phyloP scores from a whole-genome alignment of 257 asterid species.

The Ehretia macrophylla region DNA sequence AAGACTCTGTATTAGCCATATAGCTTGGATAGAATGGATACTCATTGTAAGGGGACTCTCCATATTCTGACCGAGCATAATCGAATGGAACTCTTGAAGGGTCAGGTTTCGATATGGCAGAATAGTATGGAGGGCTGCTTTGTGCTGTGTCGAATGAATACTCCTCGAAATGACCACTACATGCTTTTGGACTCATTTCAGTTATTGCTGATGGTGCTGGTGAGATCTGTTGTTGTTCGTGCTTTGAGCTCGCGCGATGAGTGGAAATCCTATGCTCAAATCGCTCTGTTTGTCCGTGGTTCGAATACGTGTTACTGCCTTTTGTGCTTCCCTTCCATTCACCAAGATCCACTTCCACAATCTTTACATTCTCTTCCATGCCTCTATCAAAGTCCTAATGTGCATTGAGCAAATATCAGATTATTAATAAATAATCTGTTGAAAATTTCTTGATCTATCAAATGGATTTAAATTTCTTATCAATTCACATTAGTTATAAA shows the following conservation, averaged over 20 bases:
- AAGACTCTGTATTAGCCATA: constrained; percentile 92
- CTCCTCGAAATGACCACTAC: constrained; percentile 72
- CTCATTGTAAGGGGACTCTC: constrained; percentile 56
- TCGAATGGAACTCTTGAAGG: constrained; percentile 32
- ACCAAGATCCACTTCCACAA: constrained; percentile 87
- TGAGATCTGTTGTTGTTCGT: constrained; percentile 48
- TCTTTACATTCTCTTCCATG: constrained; percentile 79
- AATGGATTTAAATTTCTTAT: too few species aligned
- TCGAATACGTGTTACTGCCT: constrained; percentile 69
- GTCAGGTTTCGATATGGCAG: constrained; percentile 60
- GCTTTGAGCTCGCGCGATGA: constrained; percentile 29
- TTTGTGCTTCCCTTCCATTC: constrained; percentile 48
- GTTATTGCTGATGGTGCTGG: constrained; percentile 58
- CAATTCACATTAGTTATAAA: too few species aligned
- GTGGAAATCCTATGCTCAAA: constrained; percentile 34
- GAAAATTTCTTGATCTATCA: neutral
- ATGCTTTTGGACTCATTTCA: constrained; percentile 62
- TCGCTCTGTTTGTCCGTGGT: constrained; percentile 37
- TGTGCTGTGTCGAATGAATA: constrained; percentile 53
- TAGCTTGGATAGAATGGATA: constrained; percentile 70
- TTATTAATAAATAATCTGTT: neutral
- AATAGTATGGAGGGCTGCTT: constrained; percentile 74
- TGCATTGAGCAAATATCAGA: constrained; percentile 1
- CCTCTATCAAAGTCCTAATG: constrained; percentile 52
- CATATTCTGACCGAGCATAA: constrained; percentile 59